These are phyloP conservation scores for Zygoascus flipseniorum DNA, from an alignment of 805 yeast genomes.

Conservation along the genomic window DNA sequence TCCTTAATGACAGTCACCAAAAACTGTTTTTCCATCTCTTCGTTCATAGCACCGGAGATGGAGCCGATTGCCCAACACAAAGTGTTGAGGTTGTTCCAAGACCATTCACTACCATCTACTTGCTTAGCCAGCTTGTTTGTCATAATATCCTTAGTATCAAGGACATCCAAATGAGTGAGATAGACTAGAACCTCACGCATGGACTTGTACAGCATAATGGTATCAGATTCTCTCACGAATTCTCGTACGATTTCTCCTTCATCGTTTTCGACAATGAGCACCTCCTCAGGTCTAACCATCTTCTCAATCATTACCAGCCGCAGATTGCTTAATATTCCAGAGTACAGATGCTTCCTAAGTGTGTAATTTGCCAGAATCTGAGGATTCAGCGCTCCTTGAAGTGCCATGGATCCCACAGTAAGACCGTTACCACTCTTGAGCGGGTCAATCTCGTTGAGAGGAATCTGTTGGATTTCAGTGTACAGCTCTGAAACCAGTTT, in stretches of 20 bases:
- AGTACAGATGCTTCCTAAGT: conserved; percentile 76
- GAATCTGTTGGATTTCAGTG: conserved; percentile 76
- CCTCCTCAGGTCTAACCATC: conserved; percentile 99
- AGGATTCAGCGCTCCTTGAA: conserved; percentile 82
- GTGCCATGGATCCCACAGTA: conserved; percentile 7
- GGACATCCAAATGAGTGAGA: conserved; percentile 89
- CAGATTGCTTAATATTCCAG: conserved; percentile 68
- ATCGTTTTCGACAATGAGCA: conserved; percentile 91
- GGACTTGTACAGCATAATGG: conserved; percentile 88
- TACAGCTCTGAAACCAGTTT: conserved; percentile 74
- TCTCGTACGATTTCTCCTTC: conserved; percentile 99
- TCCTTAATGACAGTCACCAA: conserved; percentile 91
- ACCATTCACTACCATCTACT: conserved; percentile 96
- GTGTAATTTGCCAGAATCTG: conserved; percentile 67
- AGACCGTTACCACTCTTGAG: conserved; percentile 25
- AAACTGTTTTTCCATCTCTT: conserved; percentile 92
- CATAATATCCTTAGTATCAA: conserved; percentile 92
- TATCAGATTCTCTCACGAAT: conserved; percentile 93
- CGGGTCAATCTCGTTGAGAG: conserved; percentile 62
- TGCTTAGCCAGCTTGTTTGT: conserved; percentile 83
- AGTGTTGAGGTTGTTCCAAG: conserved; percentile 96
- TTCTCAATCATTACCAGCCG: conserved; percentile 92
- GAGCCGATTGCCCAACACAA: conserved; percentile 99
- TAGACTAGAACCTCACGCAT: conserved; percentile 95
- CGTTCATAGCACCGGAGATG: conserved; percentile 97